Evolutionary conservation across 176 grass and related monocot species (phyloP), one percentile per base, ranked within the genome.

Genomic region (Oryza glumipatula): DNA sequence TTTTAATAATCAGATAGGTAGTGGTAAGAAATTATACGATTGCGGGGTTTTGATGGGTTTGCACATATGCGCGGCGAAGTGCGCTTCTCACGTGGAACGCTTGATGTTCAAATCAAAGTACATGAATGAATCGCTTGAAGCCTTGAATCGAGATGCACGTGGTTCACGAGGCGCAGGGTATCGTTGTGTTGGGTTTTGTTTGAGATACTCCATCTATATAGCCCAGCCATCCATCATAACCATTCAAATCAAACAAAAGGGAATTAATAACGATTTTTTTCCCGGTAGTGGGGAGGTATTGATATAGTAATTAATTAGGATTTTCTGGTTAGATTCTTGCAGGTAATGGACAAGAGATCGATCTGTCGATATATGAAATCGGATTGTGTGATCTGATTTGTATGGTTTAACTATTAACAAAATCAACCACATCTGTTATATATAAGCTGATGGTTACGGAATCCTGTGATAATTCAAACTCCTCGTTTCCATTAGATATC

Each of bases 371-470:
- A 39, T 48, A 65, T 70, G 70, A 65, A 72, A 65, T 43, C 19
- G 36, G 86, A 88, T 83, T 61, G 51, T 24, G 82, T 70, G 67
- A 89, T 89, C 76, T 75, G 33, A 51, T 70, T 83, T 35, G 5
- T 4, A 73, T 68, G 30, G 36, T 70, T 76, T 76, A 84, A 11
- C n/a, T 11, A 13, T 0, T 47, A 47, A 38, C 47, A 21, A 69
- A 68, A 84, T 30, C 68, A 83, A 81, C 64, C 63, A 76, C 65
- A 65, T 4, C 54, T 71, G 51, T 76, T 44, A 8, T 12, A 30
- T 13, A 60, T 41, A 44, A 11, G 6, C 35, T 73, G 56, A 66
- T 73, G 56, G 44, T 67, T 66, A 30, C 17, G 38, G 30, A 35
- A 74, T 28, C 19, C 73, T 79, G 56, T 46, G 35, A 66, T 16